Evolutionary conservation across 352 stramenopile species (phyloP).

Genomic region (Pythium dissotocum): DNA sequence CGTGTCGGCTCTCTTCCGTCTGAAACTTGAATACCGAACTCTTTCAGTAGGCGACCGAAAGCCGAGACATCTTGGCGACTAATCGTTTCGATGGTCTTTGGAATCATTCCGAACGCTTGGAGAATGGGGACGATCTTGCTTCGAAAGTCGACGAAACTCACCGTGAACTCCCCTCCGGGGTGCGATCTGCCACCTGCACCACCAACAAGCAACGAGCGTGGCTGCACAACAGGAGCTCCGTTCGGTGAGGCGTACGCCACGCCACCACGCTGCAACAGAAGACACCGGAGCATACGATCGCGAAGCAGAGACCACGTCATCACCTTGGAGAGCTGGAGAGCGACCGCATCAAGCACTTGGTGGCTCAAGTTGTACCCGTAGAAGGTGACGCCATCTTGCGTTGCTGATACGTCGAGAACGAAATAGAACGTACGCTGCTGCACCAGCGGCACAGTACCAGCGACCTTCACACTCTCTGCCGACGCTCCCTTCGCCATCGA

Average conservation of each 20-base stretch:
- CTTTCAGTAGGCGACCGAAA: constrained; percentile 23
- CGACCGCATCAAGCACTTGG: constrained; percentile 55
- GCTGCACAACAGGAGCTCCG: constrained; percentile 62
- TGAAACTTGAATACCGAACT: constrained; percentile 21
- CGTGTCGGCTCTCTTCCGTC: constrained; percentile 15
- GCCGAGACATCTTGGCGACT: constrained; percentile 10
- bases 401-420: constrained; percentile 58
- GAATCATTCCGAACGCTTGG: constrained; percentile 16
- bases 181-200: background rate
- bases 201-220: constrained; percentile 20
- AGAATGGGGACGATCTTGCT: constrained; percentile 18
- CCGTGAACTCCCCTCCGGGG: constrained; percentile 9
- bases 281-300: constrained; percentile 52
- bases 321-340: constrained; percentile 52
- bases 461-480: constrained; percentile 4
- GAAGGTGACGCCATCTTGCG: constrained; percentile 49
- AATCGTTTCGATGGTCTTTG: constrained; percentile 17
- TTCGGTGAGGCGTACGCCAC: constrained; percentile 44
- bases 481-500: constrained; percentile 20
- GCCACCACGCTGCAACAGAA: constrained; percentile 66
- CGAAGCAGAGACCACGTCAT: constrained; percentile 77
- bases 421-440: constrained; percentile 76
- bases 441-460: background rate
- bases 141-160: constrained; percentile 22
- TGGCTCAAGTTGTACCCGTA: constrained; percentile 84